A percentile compares a stretch with the other conserved stretches of the same genome.
phyloP scores from a whole-genome alignment of 1,139 yeast genomes.

The Protomyces arabidopsidicola region DNA sequence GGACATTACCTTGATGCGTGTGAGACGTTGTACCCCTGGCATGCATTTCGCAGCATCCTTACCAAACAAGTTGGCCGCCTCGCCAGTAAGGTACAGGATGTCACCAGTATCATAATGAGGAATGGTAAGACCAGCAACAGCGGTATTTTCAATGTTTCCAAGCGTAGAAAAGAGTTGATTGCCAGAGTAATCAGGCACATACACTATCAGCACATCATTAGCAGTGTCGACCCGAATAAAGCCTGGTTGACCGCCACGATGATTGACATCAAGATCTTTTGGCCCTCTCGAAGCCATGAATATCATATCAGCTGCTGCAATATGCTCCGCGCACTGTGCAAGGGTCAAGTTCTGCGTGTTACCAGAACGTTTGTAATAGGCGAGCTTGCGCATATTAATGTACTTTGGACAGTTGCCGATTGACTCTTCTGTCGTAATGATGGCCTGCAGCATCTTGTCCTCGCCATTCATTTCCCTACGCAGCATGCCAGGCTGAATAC shows the following conservation, averaged over 20 bases:
- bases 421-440: not conserved
- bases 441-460: not conserved
- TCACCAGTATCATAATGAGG: not conserved
- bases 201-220: not conserved
- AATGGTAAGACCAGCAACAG: not conserved
- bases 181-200: not conserved
- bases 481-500: not conserved
- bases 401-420: not conserved
- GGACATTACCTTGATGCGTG: not conserved
- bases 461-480: not conserved
- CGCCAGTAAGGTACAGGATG: not conserved
- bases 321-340: not conserved
- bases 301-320: not conserved
- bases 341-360: not conserved
- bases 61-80: not conserved
- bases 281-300: not conserved
- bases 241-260: not conserved
- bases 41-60: not conserved
- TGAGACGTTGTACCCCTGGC: constrained; percentile 1
- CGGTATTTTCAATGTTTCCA: not conserved
- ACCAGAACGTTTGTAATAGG: not conserved
- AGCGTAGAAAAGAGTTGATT: not conserved
- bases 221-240: not conserved
- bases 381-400: not conserved
- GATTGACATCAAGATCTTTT: not conserved